Conservation (phyloP, 306 rosid species). For the Leucaena leucocephala region DNA sequence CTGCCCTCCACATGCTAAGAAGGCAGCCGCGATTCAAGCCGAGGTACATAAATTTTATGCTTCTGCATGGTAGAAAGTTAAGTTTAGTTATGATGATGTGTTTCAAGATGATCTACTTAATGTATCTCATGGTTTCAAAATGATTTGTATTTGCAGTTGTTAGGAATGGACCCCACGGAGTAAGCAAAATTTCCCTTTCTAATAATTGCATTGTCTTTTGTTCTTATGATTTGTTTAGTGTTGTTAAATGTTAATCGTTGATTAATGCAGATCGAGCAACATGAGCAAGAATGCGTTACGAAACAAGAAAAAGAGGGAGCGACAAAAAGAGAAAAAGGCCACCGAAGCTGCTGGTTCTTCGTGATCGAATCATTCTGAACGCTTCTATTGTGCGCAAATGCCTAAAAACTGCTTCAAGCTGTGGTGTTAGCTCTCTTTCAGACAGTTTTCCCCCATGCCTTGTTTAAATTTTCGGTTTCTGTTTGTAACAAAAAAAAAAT, state of each 20-base stretch:
- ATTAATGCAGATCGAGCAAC: conserved; percentile 63
- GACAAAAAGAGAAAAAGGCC: conserved; percentile 86
- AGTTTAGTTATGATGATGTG: conserved; percentile 11
- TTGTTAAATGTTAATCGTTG: conserved; percentile 30
- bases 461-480: background rate
- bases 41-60: conserved; percentile 55
- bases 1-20: conserved; percentile 91
- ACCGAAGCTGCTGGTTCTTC: conserved; percentile 31
- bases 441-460: background rate
- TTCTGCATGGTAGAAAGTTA: background rate
- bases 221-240: conserved; percentile 23
- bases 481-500: too few species aligned
- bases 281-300: conserved; percentile 88
- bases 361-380: conserved; percentile 36
- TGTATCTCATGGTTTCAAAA: conserved; percentile 39
- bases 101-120: conserved; percentile 7
- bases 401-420: conserved; percentile 26
- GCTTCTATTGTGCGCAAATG: background rate
- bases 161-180: conserved; percentile 78
- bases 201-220: background rate
- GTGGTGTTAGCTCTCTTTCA: conserved; percentile 5
- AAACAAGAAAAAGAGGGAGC: conserved; percentile 97
- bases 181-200: conserved; percentile 38
- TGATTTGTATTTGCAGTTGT: conserved; percentile 58
- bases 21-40: conserved; percentile 79